Evolutionary conservation across 129 eudicot species (phyloP).

Genomic region (Artemisia annua): DNA sequence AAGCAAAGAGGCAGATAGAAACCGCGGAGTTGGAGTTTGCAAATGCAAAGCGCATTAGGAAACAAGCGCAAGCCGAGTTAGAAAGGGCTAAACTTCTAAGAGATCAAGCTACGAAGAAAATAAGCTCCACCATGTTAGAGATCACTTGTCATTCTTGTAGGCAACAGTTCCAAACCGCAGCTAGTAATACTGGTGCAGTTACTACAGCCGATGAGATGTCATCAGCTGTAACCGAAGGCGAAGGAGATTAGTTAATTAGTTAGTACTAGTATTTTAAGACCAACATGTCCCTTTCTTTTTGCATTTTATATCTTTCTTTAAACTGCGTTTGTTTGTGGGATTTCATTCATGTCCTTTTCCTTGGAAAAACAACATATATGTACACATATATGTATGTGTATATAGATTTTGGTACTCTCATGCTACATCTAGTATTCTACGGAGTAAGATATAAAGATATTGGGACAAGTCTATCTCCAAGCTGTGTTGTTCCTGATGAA

Average conservation of each 20-base stretch:
- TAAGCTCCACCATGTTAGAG: constrained; percentile 51
- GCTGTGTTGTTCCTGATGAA: constrained; percentile 4
- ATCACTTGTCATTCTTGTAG: constrained; percentile 82
- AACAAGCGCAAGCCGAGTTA: constrained; percentile 74
- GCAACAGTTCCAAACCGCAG: constrained; percentile 42
- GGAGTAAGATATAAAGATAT: constrained; percentile 15
- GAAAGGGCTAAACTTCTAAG: constrained; percentile 57
- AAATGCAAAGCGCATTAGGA: constrained; percentile 72
- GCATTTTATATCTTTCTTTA: neutral
- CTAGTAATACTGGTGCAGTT: constrained; percentile 17
- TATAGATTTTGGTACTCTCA: constrained; percentile 29
- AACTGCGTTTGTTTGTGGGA: constrained; percentile 28
- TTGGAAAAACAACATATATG: constrained; percentile 21
- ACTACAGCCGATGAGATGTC: constrained; percentile 37
- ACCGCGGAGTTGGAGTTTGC: constrained; percentile 73
- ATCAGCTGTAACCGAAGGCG: constrained; percentile 42
- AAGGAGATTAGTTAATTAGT: constrained; percentile 26
- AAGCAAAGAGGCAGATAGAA: constrained; percentile 71
- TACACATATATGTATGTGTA: constrained; percentile 20
- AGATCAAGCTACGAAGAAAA: constrained; percentile 58
- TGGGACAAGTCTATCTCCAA: constrained; percentile 9
- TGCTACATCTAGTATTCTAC: constrained; percentile 15
- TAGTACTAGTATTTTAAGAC: neutral
- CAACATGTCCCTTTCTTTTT: neutral
- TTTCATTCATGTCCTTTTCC: constrained; percentile 19